Evolutionary conservation across 2,329 filamentous ascomycete genomes (phyloP).

Genomic region (Neophaeococcomyces mojaviensis): DNA sequence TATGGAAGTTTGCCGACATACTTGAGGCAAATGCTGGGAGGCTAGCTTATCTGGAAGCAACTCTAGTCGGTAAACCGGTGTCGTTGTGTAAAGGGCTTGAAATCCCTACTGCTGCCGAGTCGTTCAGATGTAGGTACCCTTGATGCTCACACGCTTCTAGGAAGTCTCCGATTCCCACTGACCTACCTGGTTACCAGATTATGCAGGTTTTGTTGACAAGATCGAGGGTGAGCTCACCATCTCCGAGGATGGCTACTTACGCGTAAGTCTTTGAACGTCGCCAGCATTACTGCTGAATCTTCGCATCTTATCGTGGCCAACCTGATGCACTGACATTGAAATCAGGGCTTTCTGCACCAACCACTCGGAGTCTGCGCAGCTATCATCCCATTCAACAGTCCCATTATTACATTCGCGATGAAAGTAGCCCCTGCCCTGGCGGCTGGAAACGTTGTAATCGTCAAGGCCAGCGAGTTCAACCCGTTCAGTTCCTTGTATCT

Average conservation of each 20-base stretch:
- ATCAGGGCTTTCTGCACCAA: too few species aligned
- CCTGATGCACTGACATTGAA: too few species aligned
- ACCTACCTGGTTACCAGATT: too few species aligned
- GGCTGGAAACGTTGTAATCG: constrained; percentile 26
- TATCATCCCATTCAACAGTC: constrained; percentile 55
- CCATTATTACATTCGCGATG: constrained; percentile 38
- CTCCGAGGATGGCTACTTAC: constrained; percentile 55
- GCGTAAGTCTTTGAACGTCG: too few species aligned
- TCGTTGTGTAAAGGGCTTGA: constrained; percentile 30
- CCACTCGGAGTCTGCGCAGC: constrained; percentile 26
- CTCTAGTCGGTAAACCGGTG: constrained; percentile 54
- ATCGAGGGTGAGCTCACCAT: constrained; percentile 79
- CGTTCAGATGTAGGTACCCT: constrained; percentile 39
- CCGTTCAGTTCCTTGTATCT: constrained; percentile 9
- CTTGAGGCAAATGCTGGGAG: constrained; percentile 23
- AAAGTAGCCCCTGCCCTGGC: constrained; percentile 35
- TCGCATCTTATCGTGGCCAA: too few species aligned
- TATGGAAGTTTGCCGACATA: constrained; percentile 40
- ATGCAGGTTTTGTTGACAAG: constrained; percentile 88
- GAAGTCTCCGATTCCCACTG: too few species aligned
- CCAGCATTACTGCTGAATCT: too few species aligned
- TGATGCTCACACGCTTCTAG: too few species aligned
- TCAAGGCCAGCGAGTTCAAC: constrained; percentile 22
- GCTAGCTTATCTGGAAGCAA: constrained; percentile 25
- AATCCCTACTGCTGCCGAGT: constrained; percentile 52